These are phyloP conservation scores for Casuarina cunninghamiana DNA, from an alignment of 306 rosid genomes.

Conservation along the genomic window DNA sequence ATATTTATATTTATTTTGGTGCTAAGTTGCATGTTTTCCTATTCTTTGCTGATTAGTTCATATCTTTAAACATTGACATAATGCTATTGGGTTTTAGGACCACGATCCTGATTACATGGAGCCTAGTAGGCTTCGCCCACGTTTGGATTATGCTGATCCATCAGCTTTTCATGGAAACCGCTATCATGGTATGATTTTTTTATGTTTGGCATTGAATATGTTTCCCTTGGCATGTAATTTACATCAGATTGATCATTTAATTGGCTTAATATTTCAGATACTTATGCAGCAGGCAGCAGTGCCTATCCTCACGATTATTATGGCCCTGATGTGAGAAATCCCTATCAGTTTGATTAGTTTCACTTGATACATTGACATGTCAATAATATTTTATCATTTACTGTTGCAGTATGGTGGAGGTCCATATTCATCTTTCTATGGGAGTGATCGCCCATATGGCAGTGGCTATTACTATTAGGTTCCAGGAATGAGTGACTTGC, in stretches of 20 bases:
- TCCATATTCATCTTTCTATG: conserved; percentile 51
- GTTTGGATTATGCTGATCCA: conserved; percentile 62
- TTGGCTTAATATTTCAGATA: conserved; percentile 39
- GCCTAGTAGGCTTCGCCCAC: conserved; percentile 60
- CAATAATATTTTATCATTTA: conserved; percentile 28
- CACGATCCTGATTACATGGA: conserved; percentile 65
- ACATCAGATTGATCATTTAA: conserved; percentile 1
- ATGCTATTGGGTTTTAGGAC: conserved; percentile 43
- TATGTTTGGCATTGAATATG: background rate
- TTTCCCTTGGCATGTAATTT: background rate
- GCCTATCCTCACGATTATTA: conserved; percentile 51
- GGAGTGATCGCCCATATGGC: conserved; percentile 47
- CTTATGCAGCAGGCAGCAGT: conserved; percentile 48
- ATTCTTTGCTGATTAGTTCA: conserved; percentile 2
- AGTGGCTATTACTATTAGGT: conserved; percentile 53
- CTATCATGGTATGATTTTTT: conserved; percentile 45
- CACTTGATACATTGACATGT: background rate
- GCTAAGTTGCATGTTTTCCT: background rate
- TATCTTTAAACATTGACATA: conserved; percentile 18
- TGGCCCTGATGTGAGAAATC: conserved; percentile 64
- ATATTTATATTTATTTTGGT: conserved; percentile 1
- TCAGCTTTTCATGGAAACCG: conserved; percentile 44
- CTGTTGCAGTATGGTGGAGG: conserved; percentile 56
- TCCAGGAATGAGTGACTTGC: conserved; percentile 30
- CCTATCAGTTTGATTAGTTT: conserved; percentile 24